Evolutionary conservation across 805 yeast genomes (phyloP), one percentile per base, ranked within the genome.

Genomic region (Cyberlindnera lachancei): DNA sequence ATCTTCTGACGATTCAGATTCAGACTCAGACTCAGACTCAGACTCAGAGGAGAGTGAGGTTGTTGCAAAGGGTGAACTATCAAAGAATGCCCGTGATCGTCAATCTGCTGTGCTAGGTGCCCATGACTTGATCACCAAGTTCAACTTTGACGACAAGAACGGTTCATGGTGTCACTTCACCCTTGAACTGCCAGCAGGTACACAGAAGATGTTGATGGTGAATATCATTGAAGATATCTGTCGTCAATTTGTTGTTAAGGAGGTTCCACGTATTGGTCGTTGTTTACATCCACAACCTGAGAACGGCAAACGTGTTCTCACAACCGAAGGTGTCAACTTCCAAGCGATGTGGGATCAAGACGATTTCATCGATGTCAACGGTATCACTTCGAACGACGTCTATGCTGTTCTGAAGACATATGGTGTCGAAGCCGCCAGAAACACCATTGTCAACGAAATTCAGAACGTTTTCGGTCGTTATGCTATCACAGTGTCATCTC

Each of bases 351-450:
- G 98, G 97, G 95, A 86, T 34, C 95, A 90, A 61, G 90, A 86
- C 44, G 87, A 83, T 42, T 87, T 92, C 60, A 73, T 92, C 45
- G 82, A 88, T 50, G 95, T 90, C 42, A 83, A 92, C 56, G 80
- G 79, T 37, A 84, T 92, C 50, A 71, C 82, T 2, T 87, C 96
- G 7, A 92, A 92, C 68, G 98, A 92, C 62, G 79, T 92, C 45
- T 78, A 84, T 24, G 85, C 96, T 13, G 95, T 92, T 3, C 68
- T 94, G 50, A 73, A 68, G 45, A 85, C 94, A 0, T 92, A 92
- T 52, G 99, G 99, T 58, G 98, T 90, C 33, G 99, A 94, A 64
- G 98, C 98, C 30, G 99, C 99, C 15, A 76, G 98, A 61, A 86
- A 87, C 59, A 92, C 98, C 21, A 84, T 92, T 65, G 97, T 87